These are phyloP conservation scores for Metarhizium robertsii DNA, from an alignment of 2,329 filamentous ascomycete species.

Conservation along the genomic window DNA sequence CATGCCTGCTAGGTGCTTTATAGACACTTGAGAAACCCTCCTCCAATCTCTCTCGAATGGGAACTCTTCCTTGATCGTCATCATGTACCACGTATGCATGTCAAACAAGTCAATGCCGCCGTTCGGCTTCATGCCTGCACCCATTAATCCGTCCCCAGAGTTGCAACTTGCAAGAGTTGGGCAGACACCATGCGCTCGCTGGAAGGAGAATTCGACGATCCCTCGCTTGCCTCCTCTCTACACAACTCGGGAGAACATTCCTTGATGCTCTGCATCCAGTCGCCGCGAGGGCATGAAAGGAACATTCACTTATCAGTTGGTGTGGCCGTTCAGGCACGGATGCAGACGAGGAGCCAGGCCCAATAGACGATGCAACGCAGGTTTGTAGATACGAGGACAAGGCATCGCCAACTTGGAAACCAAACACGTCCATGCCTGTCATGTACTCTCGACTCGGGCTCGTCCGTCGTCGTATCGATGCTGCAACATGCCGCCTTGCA, in stretches of 20 bases:
- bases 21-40: background rate
- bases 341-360: background rate
- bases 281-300: too few relatives aligned
- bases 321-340: background rate
- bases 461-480: too few relatives aligned
- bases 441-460: too few relatives aligned
- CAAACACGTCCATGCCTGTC: too few relatives aligned
- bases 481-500: too few relatives aligned
- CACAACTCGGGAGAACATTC: background rate
- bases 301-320: background rate
- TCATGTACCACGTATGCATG: background rate
- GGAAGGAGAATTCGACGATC: too few relatives aligned
- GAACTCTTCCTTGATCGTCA: too few relatives aligned
- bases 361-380: background rate
- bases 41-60: background rate
- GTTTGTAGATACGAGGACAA: background rate
- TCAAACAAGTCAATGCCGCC: background rate
- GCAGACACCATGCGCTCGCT: too few relatives aligned
- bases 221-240: background rate
- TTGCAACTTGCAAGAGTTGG: too few relatives aligned
- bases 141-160: background rate
- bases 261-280: background rate
- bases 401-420: too few relatives aligned
- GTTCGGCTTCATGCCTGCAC: background rate
- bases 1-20: background rate